phyloP scores from a whole-genome alignment of 257 asterid species.

The Solanum clarkiae region DNA sequence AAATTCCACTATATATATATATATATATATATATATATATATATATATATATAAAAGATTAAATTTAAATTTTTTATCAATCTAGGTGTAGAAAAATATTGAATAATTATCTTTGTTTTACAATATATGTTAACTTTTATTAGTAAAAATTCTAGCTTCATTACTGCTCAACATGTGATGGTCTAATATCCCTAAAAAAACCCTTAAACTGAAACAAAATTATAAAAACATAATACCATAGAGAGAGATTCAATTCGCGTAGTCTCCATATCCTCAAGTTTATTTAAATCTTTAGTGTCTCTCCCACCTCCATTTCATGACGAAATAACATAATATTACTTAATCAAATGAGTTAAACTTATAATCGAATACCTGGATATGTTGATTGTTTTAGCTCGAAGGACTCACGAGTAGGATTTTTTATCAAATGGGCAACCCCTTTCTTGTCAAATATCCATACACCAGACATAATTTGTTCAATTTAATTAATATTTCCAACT shows the following conservation, averaged over 20 bases:
- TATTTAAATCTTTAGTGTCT: not conserved
- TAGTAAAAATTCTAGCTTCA: not conserved
- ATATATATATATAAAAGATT: not conserved
- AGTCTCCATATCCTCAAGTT: not conserved
- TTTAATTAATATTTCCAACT: not conserved
- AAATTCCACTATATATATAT: not conserved
- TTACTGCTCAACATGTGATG: not conserved
- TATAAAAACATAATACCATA: not conserved
- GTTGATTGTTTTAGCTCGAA: constrained; percentile 14
- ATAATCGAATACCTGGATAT: not conserved
- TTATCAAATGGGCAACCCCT: constrained; percentile 15
- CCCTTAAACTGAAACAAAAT: not conserved
- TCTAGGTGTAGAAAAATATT: no score
- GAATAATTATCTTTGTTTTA: no score
- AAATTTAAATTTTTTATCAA: no score
- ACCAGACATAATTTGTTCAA: constrained; percentile 10
- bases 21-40: not conserved
- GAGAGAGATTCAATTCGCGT: no score
- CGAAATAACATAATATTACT: not conserved
- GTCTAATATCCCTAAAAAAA: not conserved
- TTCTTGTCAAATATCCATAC: constrained; percentile 33
- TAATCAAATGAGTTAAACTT: not conserved
- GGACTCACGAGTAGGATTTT: constrained; percentile 29
- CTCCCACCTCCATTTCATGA: not conserved
- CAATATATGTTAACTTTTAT: not conserved